phyloP scores from a whole-genome alignment of 768 basidiomycete genomes.

The Pleurotus giganteus region DNA sequence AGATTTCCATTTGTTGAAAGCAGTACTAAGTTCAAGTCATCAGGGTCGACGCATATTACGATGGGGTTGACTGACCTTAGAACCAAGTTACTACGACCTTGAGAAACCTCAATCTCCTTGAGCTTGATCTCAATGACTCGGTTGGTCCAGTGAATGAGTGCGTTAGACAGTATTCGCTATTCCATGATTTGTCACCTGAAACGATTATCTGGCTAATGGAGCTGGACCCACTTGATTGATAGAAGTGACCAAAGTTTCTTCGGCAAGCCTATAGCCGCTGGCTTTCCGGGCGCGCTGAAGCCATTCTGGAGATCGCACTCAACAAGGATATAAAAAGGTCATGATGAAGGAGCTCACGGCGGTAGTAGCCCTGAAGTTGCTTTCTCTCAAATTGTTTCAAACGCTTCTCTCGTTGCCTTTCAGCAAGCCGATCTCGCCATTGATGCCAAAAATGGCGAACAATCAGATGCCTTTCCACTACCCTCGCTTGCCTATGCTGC shows the following conservation, averaged over 20 bases:
- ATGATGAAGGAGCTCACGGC: slow-evolving; percentile 27
- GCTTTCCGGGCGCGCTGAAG: slow-evolving; percentile 32
- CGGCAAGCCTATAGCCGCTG: slow-evolving; percentile 41
- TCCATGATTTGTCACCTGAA: background rate
- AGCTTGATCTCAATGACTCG: slow-evolving; percentile 72
- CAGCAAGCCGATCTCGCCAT: slow-evolving; percentile 47
- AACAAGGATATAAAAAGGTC: slow-evolving; percentile 12
- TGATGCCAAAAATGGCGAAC: slow-evolving; percentile 43
- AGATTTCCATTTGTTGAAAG: slow-evolving; percentile 70
- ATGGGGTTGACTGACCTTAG: slow-evolving; percentile 25
- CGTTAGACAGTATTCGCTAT: slow-evolving; percentile 51
- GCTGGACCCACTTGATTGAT: slow-evolving; percentile 33
- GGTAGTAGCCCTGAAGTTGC: slow-evolving; percentile 33
- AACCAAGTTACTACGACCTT: slow-evolving; percentile 34
- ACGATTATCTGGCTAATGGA: background rate
- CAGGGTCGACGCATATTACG: background rate
- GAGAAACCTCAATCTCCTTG: slow-evolving; percentile 63
- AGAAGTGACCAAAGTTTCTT: slow-evolving; percentile 39
- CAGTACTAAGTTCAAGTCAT: slow-evolving; percentile 41
- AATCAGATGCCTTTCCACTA: slow-evolving; percentile 50
- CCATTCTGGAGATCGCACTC: slow-evolving; percentile 41
- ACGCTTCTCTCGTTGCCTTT: slow-evolving; percentile 41
- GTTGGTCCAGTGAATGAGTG: slow-evolving; percentile 65
- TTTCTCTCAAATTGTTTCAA: slow-evolving; percentile 40
- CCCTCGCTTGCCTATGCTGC: slow-evolving; percentile 50